Base-by-base conservation (phyloP, 768 basidiomycete species). In the Rhizopogon vulgaris region DNA sequence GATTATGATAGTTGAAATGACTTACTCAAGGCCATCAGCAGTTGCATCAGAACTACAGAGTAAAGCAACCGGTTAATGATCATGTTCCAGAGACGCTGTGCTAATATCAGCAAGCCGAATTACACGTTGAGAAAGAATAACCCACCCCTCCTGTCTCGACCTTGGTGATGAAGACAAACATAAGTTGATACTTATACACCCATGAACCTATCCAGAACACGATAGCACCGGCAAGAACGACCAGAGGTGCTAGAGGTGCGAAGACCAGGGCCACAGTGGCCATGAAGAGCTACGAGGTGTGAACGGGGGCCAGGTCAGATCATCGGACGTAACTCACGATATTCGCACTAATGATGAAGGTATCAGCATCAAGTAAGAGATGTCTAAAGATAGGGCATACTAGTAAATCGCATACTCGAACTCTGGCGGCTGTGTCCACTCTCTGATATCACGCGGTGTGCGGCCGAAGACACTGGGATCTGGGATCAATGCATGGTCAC, bases 101-200 rank as follows among this genome's bases (percentile, higher is more conserved):
- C 48, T 28, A 55, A 43, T 14, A 41, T 59, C 32, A 52, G 49
- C 30, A 49, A 41, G 36, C 41, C 27, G 14, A 45, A 4, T 39
- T 9, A 41, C 14, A 53, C 15, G 38, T 1, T 37, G 47, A 46
- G 28, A 24, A 51, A 48, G 9, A 3, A 22, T 32, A 14, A 79
- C 88, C 58, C 67, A 92, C 90, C 30, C 96, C 96, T 52, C 95
- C 96, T 48, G 86, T 90, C 70, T 99, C 96, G 12, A 93, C 88
- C 56, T 84, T 84, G 6, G 93, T 84, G 43, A 91, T 73, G 64
- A 79, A 94, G 52, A 95, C 91, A 67, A 95, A 98, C 84, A 97
- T 93, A 46, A 97, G 75, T 73, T 94, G 89, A 63, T 98, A 98
- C 71, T 98, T 99, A 77, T 94, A 92, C 18, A 91, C 88, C 76